Evolutionary conservation across 2,329 filamentous ascomycete genomes (phyloP).

Genomic region (Penicillium sp.): DNA sequence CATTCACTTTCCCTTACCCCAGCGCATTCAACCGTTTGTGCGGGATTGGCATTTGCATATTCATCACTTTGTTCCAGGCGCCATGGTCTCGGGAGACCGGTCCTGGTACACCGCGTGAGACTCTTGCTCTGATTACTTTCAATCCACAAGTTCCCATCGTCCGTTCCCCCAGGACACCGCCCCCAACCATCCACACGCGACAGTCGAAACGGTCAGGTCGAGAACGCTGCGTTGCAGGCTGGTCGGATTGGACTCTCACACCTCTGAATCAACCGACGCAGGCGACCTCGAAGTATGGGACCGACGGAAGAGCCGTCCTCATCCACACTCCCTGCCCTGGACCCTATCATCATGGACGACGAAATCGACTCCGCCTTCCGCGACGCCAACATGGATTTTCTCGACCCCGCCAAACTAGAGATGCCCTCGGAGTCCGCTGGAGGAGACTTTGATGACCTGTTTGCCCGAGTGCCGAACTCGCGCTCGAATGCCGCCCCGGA

Average conservation of each 20-base stretch:
- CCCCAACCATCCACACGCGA: slow-evolving; percentile 15
- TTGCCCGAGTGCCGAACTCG: slow-evolving; percentile 35
- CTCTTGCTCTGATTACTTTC: not conserved
- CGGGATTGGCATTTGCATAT: too few species aligned
- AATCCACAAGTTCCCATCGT: not conserved
- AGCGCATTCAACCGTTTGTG: slow-evolving; percentile 8
- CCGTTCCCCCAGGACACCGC: slow-evolving; percentile 3
- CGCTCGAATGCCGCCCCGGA: slow-evolving; percentile 29
- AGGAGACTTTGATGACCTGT: slow-evolving; percentile 44
- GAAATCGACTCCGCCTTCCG: slow-evolving; percentile 43
- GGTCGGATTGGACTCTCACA: slow-evolving; percentile 11
- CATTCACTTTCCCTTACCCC: slow-evolving; percentile 20
- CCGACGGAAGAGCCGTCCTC: slow-evolving; percentile 35
- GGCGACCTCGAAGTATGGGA: slow-evolving; percentile 35
- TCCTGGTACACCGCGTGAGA: slow-evolving; percentile 18
- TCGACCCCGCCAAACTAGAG: slow-evolving; percentile 40
- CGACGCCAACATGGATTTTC: slow-evolving; percentile 45
- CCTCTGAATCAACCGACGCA: slow-evolving; percentile 6
- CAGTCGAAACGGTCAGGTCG: slow-evolving; percentile 1
- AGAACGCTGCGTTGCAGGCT: slow-evolving; percentile 7
- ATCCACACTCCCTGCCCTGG: slow-evolving; percentile 38
- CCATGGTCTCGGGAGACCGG: slow-evolving; percentile 23
- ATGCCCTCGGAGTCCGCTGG: slow-evolving; percentile 38
- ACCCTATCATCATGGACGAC: slow-evolving; percentile 44
- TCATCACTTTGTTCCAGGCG: slow-evolving; percentile 9